A percentile compares a stretch with the other conserved stretches of the same genome.
Conservation (phyloP, 2,329 filamentous ascomycete species). For the Penicillium sp. region DNA sequence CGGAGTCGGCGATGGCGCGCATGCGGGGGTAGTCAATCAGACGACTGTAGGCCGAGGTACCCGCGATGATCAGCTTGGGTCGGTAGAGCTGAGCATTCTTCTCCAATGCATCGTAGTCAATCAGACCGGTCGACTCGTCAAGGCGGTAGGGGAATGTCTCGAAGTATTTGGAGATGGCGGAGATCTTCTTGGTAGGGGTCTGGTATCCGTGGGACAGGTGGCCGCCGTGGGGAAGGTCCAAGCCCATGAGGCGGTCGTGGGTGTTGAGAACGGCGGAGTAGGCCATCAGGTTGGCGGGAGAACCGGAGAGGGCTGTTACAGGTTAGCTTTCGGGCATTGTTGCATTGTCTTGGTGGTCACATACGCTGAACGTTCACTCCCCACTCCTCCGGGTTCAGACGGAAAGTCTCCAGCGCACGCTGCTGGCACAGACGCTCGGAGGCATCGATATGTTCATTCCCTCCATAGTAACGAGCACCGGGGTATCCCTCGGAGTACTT, state of each 20-base stretch:
- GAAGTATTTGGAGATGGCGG: slow-evolving; percentile 97
- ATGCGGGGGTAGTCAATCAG: slow-evolving; percentile 96
- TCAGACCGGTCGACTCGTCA: slow-evolving; percentile 75
- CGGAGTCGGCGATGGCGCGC: slow-evolving; percentile 90
- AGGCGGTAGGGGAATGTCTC: slow-evolving; percentile 98
- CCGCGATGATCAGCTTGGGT: slow-evolving; percentile 93
- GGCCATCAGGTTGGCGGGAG: slow-evolving; percentile 74
- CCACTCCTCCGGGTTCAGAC: slow-evolving; percentile 82
- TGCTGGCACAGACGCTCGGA: slow-evolving; percentile 88
- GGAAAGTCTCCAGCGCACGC: slow-evolving; percentile 84
- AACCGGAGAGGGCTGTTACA: slow-evolving; percentile 71
- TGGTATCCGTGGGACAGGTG: slow-evolving; percentile 98
- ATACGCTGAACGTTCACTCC: slow-evolving; percentile 92
- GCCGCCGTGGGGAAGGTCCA: slow-evolving; percentile 91
- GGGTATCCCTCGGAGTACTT: slow-evolving; percentile 99
- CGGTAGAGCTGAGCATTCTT: slow-evolving; percentile 90
- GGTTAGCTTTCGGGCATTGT: slow-evolving; percentile 17
- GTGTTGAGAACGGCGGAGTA: slow-evolving; percentile 96
- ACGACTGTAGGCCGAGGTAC: slow-evolving; percentile 97
- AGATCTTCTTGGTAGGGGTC: slow-evolving; percentile 94
- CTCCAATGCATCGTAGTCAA: slow-evolving; percentile 92
- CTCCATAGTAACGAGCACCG: slow-evolving; percentile 92
- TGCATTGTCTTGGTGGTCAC: slow-evolving; percentile 29
- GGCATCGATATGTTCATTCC: slow-evolving; percentile 93
- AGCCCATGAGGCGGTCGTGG: slow-evolving; percentile 94